phyloP scores from a whole-genome alignment of 495 filamentous ascomycete genomes.

The Lepidopterella palustris region DNA sequence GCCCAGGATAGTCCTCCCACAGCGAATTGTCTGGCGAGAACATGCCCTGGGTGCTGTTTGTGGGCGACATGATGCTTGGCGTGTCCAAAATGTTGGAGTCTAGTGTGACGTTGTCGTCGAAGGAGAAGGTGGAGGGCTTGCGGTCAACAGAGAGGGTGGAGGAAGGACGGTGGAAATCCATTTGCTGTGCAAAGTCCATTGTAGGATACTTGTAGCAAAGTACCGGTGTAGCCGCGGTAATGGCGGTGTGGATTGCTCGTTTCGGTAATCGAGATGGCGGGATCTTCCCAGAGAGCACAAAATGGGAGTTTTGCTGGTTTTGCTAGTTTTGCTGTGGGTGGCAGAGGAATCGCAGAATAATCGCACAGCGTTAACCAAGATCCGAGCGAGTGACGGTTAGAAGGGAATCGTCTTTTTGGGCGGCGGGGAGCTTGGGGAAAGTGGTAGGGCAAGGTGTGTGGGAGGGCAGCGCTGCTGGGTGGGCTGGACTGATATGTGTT shows the following conservation, averaged over 20 bases:
- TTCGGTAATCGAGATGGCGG: conserved; percentile 27
- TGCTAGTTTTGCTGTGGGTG: background rate
- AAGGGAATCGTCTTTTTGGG: background rate
- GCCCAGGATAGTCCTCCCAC: conserved; percentile 34
- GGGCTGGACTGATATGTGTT: background rate
- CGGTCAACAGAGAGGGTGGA: conserved; percentile 28
- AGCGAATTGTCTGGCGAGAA: conserved; percentile 28
- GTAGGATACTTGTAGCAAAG: conserved; percentile 32
- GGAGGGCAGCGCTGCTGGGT: background rate
- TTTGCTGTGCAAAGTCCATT: conserved; percentile 22
- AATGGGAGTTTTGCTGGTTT: background rate
- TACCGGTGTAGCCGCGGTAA: conserved; percentile 31
- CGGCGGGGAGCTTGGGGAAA: background rate
- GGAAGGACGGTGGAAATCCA: conserved; percentile 32
- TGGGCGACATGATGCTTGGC: conserved; percentile 35
- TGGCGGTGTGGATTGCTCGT: conserved; percentile 36
- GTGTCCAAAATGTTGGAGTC: conserved; percentile 35
- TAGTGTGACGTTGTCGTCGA: conserved; percentile 31
- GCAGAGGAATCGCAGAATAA: background rate
- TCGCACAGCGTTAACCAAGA: background rate
- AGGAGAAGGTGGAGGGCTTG: conserved; percentile 29
- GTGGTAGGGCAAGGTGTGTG: background rate
- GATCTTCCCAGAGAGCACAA: conserved; percentile 9
- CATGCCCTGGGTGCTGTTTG: conserved; percentile 28
- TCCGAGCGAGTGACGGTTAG: too few relatives aligned